Conservation (phyloP, 2,329 filamentous ascomycete genomes). For the Ophiostoma piceae region DNA sequence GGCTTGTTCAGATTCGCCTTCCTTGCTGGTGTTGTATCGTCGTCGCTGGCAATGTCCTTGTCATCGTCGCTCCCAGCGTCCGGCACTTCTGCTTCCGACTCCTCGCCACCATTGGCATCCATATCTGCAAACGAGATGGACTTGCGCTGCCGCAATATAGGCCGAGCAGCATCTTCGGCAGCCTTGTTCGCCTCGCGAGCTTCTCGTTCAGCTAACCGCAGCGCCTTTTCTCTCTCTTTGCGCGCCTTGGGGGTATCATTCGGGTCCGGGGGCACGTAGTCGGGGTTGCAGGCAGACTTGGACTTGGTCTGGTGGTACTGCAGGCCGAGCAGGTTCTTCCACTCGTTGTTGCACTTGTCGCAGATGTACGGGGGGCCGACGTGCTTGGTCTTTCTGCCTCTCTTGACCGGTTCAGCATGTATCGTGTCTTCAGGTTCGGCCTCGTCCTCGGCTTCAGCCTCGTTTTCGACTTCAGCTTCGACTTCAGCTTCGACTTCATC, state of each 20-base stretch:
- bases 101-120: background rate
- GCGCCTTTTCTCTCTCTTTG: background rate
- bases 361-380: conserved; percentile 39
- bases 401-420: background rate
- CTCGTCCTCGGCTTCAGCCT: background rate
- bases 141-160: background rate
- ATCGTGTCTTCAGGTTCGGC: background rate
- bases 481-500: conserved; percentile 14
- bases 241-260: background rate
- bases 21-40: background rate
- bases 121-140: conserved; percentile 4
- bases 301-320: conserved; percentile 56
- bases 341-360: conserved; percentile 48
- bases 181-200: background rate
- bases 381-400: conserved; percentile 4
- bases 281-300: conserved; percentile 49
- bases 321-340: conserved; percentile 55
- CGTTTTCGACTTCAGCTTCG: conserved; percentile 11
- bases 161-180: background rate
- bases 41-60: background rate
- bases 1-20: background rate
- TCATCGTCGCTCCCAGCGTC: background rate
- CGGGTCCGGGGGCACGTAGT: conserved; percentile 34
- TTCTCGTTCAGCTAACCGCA: background rate
- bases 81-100: background rate